phyloP scores from a whole-genome alignment of 192 early-diverging fungal genomes.

The Glomus cerebriforme region DNA sequence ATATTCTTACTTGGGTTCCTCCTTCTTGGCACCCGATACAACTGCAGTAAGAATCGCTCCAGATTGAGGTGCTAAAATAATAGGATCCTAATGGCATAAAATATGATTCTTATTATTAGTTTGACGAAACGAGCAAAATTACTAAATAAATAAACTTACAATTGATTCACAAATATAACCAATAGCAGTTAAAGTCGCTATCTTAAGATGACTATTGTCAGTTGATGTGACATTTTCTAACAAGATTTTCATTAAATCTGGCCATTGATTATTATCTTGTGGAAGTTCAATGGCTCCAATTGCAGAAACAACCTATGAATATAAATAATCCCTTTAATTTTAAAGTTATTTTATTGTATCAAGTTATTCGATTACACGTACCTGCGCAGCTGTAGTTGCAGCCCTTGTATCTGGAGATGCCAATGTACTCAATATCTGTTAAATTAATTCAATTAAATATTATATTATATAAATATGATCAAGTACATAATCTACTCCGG shows the following conservation, averaged over 20 bases:
- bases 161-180: constrained; percentile 94
- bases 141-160: constrained; percentile 47
- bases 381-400: constrained; percentile 75
- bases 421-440: constrained; percentile 56
- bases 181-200: constrained; percentile 84
- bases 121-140: neutral
- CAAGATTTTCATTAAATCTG: constrained; percentile 80
- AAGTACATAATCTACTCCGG: neutral
- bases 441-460: constrained; percentile 9
- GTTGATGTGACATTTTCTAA: constrained; percentile 72
- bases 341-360: neutral
- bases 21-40: constrained; percentile 91
- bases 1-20: constrained; percentile 69
- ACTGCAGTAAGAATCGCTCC: constrained; percentile 94
- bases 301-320: constrained; percentile 75
- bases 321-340: neutral
- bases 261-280: constrained; percentile 68
- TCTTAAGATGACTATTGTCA: constrained; percentile 70
- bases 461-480: neutral
- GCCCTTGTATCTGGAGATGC: constrained; percentile 55
- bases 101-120: neutral
- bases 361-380: constrained; percentile 26
- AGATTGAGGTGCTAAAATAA: constrained; percentile 78
- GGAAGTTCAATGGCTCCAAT: constrained; percentile 95
- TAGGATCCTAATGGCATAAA: constrained; percentile 58